Conservation (phyloP, 495 filamentous ascomycete genomes). For the Penicillium bialowiezense region DNA sequence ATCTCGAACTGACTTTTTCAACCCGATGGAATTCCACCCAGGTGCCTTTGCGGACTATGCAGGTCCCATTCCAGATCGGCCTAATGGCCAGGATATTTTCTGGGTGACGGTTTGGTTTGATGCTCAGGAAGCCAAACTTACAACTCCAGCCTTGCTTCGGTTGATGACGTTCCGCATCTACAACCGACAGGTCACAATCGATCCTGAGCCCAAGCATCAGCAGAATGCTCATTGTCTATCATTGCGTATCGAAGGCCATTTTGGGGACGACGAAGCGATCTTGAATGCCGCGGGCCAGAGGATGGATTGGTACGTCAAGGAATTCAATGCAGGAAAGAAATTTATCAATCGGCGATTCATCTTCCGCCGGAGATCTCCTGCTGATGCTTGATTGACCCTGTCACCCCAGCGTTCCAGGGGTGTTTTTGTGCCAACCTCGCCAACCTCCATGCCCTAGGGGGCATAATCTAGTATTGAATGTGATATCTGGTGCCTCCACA, state of each 20-base stretch:
- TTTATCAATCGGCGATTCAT: neutral
- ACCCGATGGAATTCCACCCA: neutral
- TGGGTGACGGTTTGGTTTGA: conserved; percentile 1
- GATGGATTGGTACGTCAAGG: neutral
- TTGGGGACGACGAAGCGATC: neutral
- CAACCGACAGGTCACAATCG: neutral
- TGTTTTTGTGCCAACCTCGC: no score
- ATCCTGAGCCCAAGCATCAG: neutral
- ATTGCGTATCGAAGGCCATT: neutral
- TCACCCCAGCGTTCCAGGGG: no score
- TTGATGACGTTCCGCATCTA: neutral
- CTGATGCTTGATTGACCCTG: neutral
- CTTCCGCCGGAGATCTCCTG: neutral
- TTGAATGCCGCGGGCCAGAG: neutral
- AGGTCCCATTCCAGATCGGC: neutral
- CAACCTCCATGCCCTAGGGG: no score
- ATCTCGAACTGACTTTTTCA: no score
- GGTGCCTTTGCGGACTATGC: neutral
- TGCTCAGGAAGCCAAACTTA: neutral
- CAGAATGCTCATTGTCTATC: neutral
- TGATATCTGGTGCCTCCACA: no score
- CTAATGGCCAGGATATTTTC: neutral
- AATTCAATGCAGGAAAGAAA: neutral
- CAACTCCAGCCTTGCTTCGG: neutral
- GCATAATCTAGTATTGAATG: no score